Evolutionary conservation across 202 grass and related monocot species (phyloP).

Genomic region (Sporobolus alterniflorus): DNA sequence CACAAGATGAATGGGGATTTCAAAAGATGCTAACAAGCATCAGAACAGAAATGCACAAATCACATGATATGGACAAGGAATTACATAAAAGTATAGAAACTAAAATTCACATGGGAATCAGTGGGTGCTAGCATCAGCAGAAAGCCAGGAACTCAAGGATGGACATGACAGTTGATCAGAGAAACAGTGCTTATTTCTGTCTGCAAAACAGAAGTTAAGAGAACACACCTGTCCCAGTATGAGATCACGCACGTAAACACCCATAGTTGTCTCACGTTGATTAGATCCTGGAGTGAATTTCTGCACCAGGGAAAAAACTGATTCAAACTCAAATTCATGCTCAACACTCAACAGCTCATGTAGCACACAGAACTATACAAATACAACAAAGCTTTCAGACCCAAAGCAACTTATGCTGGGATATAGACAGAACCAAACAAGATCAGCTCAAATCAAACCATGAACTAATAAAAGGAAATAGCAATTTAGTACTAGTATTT

Average conservation of each 20-base stretch:
- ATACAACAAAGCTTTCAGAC: too few relatives aligned
- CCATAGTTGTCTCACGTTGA: conserved; percentile 86
- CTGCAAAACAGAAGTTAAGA: conserved; percentile 9
- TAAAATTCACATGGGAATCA: not conserved
- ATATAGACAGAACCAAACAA: not conserved
- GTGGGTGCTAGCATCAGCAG: not conserved
- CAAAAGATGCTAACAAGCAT: not conserved
- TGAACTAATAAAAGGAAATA: not conserved
- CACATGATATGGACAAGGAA: conserved; percentile 3
- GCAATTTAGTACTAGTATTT: not conserved
- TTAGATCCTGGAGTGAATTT: conserved; percentile 87
- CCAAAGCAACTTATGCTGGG: not conserved
- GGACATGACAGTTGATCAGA: not conserved
- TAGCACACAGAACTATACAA: not conserved
- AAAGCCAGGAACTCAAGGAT: not conserved
- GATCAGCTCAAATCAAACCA: not conserved
- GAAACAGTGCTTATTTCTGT: not conserved
- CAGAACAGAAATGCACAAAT: not conserved
- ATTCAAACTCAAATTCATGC: conserved; percentile 11
- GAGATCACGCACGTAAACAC: conserved; percentile 96
- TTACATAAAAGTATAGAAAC: conserved; percentile 5
- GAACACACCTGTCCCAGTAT: conserved; percentile 79
- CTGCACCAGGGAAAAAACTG: conserved; percentile 42
- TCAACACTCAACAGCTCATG: not conserved
- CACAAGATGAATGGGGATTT: conserved; percentile 24